Evolutionary conservation across 1,139 yeast species (phyloP).

Genomic region (Diutina sp.): DNA sequence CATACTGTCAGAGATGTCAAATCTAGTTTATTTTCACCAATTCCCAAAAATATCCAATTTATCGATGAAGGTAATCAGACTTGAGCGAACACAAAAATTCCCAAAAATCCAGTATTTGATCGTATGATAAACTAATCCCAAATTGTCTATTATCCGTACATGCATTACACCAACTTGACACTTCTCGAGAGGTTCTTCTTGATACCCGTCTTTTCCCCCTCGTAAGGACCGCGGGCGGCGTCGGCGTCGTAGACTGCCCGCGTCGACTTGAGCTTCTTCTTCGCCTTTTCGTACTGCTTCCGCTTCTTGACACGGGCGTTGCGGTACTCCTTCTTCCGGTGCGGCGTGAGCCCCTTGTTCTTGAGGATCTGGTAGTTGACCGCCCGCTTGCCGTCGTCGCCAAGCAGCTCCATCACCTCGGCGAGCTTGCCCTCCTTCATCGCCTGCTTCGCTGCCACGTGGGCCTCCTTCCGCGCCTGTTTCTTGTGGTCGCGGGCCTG

Average conservation of each 20-base stretch:
- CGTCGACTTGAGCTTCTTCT: constrained; percentile 84
- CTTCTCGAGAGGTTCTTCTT: constrained; percentile 84
- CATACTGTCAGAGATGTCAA: too few relatives aligned
- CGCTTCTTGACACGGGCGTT: constrained; percentile 97
- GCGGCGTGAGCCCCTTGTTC: constrained; percentile 91
- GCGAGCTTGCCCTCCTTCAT: constrained; percentile 77
- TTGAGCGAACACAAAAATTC: too few relatives aligned
- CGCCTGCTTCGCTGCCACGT: constrained; percentile 60
- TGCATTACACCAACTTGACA: constrained; percentile 44
- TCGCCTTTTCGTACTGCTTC: constrained; percentile 88
- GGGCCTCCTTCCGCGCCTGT: constrained; percentile 48
- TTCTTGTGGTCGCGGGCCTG: constrained; percentile 34
- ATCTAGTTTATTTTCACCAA: too few relatives aligned
- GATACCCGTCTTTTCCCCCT: constrained; percentile 95
- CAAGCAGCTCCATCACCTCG: constrained; percentile 54
- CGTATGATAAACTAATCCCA: too few relatives aligned
- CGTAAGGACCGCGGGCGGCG: constrained; percentile 65
- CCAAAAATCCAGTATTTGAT: too few relatives aligned
- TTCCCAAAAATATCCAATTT: too few relatives aligned
- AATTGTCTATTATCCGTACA: background rate
- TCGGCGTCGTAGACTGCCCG: constrained; percentile 70
- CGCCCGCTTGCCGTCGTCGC: constrained; percentile 84
- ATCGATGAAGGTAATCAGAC: too few relatives aligned
- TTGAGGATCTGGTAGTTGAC: constrained; percentile 85
- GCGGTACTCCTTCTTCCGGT: constrained; percentile 85